A percentile compares a stretch with the other conserved stretches of the same genome.
phyloP scores from a whole-genome alignment of 2,329 filamentous ascomycete species.

The Cladosporium sphaerospermum region DNA sequence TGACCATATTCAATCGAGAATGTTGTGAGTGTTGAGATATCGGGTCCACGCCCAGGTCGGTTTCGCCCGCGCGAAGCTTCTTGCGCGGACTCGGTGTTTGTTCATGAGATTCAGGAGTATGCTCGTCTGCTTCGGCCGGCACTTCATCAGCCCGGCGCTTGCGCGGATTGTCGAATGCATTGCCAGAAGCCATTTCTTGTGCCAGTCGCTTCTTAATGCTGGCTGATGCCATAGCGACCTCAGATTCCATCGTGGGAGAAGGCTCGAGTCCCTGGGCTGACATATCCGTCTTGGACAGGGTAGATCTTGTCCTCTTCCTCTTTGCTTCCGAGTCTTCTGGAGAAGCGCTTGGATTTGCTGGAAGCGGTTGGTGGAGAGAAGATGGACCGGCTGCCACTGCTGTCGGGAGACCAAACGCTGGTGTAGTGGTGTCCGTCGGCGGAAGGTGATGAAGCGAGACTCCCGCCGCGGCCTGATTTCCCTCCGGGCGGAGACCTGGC shows the following conservation, averaged over 20 bases:
- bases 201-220: no score
- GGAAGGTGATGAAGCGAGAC: no score
- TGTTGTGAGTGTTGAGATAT: no score
- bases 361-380: background rate
- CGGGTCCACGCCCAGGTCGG: no score
- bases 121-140: no score
- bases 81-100: no score
- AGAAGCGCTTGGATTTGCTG: background rate
- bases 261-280: conserved; percentile 6
- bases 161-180: conserved; percentile 17
- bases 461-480: no score
- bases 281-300: background rate
- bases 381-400: background rate
- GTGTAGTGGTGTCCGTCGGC: background rate
- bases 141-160: conserved; percentile 19
- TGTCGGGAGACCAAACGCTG: background rate
- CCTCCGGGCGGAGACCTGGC: background rate
- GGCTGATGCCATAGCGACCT: no score
- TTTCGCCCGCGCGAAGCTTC: no score
- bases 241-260: conserved; percentile 1
- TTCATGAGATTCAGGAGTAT: no score
- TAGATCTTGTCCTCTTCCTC: background rate
- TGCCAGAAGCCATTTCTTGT: background rate
- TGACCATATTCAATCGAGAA: no score
- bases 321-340: background rate